Conservation (phyloP, 2,329 filamentous ascomycete genomes). For the Fusarium buxicola region DNA sequence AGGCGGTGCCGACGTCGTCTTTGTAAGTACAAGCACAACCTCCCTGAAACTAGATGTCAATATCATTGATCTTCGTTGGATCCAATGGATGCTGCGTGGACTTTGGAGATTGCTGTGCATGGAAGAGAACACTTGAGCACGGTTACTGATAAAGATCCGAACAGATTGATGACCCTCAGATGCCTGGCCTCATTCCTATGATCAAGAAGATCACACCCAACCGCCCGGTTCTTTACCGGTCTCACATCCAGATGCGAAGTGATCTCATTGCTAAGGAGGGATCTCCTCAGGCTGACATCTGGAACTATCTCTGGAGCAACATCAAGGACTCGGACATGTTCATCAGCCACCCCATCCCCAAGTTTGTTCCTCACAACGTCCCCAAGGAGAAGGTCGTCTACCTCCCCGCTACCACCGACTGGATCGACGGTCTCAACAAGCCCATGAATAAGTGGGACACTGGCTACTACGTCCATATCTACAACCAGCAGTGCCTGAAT, state of each 20-base stretch:
- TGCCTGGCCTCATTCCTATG: slow-evolving; percentile 81
- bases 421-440: slow-evolving; percentile 87
- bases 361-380: slow-evolving; percentile 78
- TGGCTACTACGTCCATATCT: slow-evolving; percentile 80
- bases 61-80: too few relatives aligned
- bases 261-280: slow-evolving; percentile 74
- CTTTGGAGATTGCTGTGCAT: not conserved
- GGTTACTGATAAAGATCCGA: not conserved
- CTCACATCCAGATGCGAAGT: slow-evolving; percentile 84
- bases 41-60: too few relatives aligned
- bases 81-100: too few relatives aligned
- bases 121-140: not conserved
- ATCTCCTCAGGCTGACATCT: slow-evolving; percentile 78
- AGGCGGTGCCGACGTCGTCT: slow-evolving; percentile 80
- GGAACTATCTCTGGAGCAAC: slow-evolving; percentile 79
- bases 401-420: slow-evolving; percentile 84
- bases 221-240: slow-evolving; percentile 83
- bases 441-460: slow-evolving; percentile 75
- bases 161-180: slow-evolving; percentile 84
- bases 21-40: slow-evolving; percentile 58
- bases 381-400: slow-evolving; percentile 76
- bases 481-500: slow-evolving; percentile 71
- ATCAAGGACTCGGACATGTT: slow-evolving; percentile 81
- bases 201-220: slow-evolving; percentile 77
- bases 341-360: slow-evolving; percentile 82